These are phyloP conservation scores for Lachancea sp. DNA, from an alignment of 805 yeast species.

Conservation along the genomic window DNA sequence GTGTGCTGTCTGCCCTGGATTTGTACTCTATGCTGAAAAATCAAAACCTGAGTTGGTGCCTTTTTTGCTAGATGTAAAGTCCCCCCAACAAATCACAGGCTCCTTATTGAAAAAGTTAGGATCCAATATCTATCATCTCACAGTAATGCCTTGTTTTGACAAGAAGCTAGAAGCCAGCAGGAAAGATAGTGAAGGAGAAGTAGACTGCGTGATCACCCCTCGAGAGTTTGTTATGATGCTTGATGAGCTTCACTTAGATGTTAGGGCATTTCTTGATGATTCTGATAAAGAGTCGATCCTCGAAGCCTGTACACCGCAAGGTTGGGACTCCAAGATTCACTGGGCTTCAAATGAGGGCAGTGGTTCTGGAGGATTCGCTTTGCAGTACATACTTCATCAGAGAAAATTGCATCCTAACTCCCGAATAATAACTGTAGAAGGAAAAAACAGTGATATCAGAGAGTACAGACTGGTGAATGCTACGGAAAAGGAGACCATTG, in stretches of 20 bases:
- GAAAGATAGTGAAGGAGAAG: conserved; percentile 64
- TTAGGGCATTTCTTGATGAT: conserved; percentile 18
- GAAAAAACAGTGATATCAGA: conserved; percentile 70
- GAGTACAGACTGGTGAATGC: conserved; percentile 53
- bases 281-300: conserved; percentile 7
- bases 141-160: conserved; percentile 96
- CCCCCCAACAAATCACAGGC: conserved; percentile 94
- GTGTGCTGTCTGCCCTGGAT: conserved; percentile 87
- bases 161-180: conserved; percentile 93
- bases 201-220: conserved; percentile 92
- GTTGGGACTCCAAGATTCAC: conserved; percentile 39
- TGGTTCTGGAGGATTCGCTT: conserved; percentile 85
- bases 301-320: conserved; percentile 18
- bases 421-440: conserved; percentile 40
- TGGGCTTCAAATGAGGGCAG: conserved; percentile 79
- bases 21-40: conserved; percentile 93
- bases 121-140: conserved; percentile 61
- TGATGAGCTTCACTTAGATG: conserved; percentile 43
- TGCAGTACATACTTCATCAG: conserved; percentile 49
- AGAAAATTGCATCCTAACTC: conserved; percentile 24
- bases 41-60: conserved; percentile 84
- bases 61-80: conserved; percentile 62
- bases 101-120: conserved; percentile 51
- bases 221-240: conserved; percentile 74
- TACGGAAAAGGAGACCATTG: conserved; percentile 36